Base-by-base conservation (phyloP, 257 asterid species). In the Anisodus acutangulus region DNA sequence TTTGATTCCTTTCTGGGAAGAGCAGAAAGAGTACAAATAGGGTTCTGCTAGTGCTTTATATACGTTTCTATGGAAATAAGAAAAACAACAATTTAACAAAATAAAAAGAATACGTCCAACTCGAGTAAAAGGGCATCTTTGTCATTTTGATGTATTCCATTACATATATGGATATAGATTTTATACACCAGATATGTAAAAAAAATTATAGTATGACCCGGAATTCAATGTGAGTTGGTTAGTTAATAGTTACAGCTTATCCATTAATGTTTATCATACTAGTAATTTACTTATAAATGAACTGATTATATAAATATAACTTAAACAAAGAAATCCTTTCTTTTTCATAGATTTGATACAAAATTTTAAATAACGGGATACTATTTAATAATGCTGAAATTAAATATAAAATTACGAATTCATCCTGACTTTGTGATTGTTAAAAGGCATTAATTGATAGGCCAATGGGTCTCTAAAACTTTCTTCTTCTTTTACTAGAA, bases 1-100 rank as follows among this genome's bases (percentile, higher is more conserved):
- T 12, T n/a, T 51, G 64, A 13, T 76, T 76, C 63, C 64, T 76
- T 76, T 26, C 9, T 76, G 47, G 22, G 26, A 51, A 76, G 63
- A 51, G 81, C 8, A 51, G 59, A 76, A 51, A 76, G 15, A 76
- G 81, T 51, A 76, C 81, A 26, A 51, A 51, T 76, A 51, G 81
- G 81, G 47, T 76, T 76, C 81, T 51, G 41, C 41, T 76, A 26
- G 2, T 15, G 11, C 13, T 76, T 76, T 13, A 22, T 66, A 26
- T 64, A 4, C 2, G 16, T 74, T 74, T 74, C 51, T 49, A 49
- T 2, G 7, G 0, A 72, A 72, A 31, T 3, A 3, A 10, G 47
- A 3, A 47, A 4, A 2, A 72, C 9, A 64, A 11, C 16, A 71
- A 11, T 4, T 11, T 72, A 72, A 72, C 59, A 31, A 37, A 0